Percentiles rank a stretch among this genome's conserved stretches.
These are phyloP conservation scores for Phytophthora tubulina DNA, from an alignment of 352 stramenopile genomes.

Conservation along the genomic window DNA sequence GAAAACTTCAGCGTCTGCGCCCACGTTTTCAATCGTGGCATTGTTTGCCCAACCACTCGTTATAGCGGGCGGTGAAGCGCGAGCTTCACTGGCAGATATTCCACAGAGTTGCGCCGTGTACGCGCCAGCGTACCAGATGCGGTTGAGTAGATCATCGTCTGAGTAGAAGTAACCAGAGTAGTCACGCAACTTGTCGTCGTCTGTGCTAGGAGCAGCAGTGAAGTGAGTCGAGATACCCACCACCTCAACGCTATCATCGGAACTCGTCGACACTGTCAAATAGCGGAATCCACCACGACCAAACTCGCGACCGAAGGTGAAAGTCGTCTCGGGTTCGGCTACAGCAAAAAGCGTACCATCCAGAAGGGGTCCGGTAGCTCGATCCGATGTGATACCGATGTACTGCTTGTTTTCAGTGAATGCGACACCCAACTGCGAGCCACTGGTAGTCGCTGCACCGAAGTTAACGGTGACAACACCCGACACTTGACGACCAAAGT, in stretches of 20 bases:
- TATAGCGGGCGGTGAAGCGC: slow-evolving; percentile 34
- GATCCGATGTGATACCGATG: slow-evolving; percentile 46
- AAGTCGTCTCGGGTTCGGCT: slow-evolving; percentile 25
- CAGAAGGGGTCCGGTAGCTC: slow-evolving; percentile 25
- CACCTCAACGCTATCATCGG: slow-evolving; percentile 24
- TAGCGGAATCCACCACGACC: slow-evolving; percentile 43
- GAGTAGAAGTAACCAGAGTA: slow-evolving; percentile 50
- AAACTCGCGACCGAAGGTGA: slow-evolving; percentile 45
- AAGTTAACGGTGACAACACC: slow-evolving; percentile 32
- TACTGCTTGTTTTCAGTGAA: slow-evolving; percentile 43
- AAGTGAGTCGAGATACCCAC: slow-evolving; percentile 38
- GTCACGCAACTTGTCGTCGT: slow-evolving; percentile 34
- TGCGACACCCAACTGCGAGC: slow-evolving; percentile 29
- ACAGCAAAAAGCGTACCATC: slow-evolving; percentile 45
- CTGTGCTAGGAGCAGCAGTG: slow-evolving; percentile 34
- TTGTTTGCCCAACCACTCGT: slow-evolving; percentile 43
- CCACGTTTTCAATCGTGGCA: slow-evolving; percentile 33
- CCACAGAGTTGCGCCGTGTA: slow-evolving; percentile 49
- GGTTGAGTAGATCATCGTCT: slow-evolving; percentile 50
- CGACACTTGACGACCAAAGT: slow-evolving; percentile 43
- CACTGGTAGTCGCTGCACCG: slow-evolving; percentile 26
- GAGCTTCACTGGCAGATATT: slow-evolving; percentile 40
- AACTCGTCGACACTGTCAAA: slow-evolving; percentile 39
- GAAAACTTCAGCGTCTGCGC: slow-evolving; percentile 33
- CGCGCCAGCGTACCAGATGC: slow-evolving; percentile 48